Evolutionary conservation across 169 alveolate species (phyloP).

Genomic region (Amoebophrya sp.): DNA sequence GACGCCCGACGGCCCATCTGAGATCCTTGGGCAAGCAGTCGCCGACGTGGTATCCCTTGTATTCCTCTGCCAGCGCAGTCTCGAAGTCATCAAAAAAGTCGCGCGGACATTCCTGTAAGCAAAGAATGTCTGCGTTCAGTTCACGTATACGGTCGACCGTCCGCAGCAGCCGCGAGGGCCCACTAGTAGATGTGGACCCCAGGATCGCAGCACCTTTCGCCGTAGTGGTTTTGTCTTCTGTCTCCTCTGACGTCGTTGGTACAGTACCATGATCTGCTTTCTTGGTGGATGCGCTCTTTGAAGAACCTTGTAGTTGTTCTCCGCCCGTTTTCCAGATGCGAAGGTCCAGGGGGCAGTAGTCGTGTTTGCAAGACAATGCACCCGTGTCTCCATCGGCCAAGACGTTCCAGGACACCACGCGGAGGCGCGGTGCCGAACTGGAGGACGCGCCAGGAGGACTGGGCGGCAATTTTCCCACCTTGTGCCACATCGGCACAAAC

Average conservation of each 20-base stretch:
- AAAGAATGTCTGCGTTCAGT: neutral
- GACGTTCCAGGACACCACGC: neutral
- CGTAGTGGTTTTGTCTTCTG: too few species aligned
- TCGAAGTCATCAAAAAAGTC: neutral
- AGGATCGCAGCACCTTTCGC: too few species aligned
- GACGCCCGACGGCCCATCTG: neutral
- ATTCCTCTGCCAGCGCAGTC: neutral
- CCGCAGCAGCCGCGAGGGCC: neutral
- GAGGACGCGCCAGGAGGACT: too few species aligned
- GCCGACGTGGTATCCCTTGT: neutral
- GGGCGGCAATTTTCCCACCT: too few species aligned
- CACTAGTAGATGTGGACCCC: too few species aligned
- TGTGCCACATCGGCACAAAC: conserved; percentile 22
- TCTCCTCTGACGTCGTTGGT: too few species aligned
- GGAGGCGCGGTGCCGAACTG: neutral
- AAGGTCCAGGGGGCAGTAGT: neutral
- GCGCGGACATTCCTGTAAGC: neutral
- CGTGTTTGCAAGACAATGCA: neutral
- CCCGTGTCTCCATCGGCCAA: neutral
- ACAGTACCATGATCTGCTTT: too few species aligned
- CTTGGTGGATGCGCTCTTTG: too few species aligned
- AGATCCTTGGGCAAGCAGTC: neutral
- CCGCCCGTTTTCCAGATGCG: neutral
- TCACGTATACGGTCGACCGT: neutral
- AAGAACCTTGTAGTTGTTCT: too few species aligned